A percentile compares a stretch with the other conserved stretches of the same genome.
phyloP scores from a whole-genome alignment of 1,139 yeast species.

The Candida sanyaensis region DNA sequence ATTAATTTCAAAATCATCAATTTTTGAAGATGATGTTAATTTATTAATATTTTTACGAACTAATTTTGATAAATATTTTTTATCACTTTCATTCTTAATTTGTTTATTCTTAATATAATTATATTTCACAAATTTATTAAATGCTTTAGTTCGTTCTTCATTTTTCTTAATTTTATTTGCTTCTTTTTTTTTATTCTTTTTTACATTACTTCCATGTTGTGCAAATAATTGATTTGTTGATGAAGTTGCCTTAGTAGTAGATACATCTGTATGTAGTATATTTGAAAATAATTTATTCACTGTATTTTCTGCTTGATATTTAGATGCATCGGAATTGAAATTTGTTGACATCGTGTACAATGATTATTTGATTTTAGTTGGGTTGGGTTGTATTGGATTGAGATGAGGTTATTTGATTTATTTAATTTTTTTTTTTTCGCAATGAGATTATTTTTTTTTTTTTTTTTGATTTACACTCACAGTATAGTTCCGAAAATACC shows the following conservation, averaged over 20 bases:
- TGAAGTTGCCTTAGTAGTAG: slow-evolving; percentile 8
- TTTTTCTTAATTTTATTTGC: slow-evolving; percentile 39
- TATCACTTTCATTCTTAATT: slow-evolving; percentile 45
- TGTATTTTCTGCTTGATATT: slow-evolving; percentile 37
- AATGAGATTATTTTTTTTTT: not conserved
- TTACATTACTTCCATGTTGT: slow-evolving; percentile 23
- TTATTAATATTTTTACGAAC: slow-evolving; percentile 50
- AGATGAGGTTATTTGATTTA: slow-evolving; percentile 2
- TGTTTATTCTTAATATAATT: slow-evolving; percentile 43
- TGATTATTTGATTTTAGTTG: not conserved
- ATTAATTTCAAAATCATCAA: slow-evolving; percentile 42
- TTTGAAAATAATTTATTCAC: slow-evolving; percentile 43
- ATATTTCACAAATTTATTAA: slow-evolving; percentile 53
- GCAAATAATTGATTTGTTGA: slow-evolving; percentile 1
- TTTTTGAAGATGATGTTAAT: slow-evolving; percentile 45
- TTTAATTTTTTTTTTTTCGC: slow-evolving; percentile 2
- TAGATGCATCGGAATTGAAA: slow-evolving; percentile 32
- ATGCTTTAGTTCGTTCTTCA: slow-evolving; percentile 35
- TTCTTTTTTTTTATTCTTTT: slow-evolving; percentile 25
- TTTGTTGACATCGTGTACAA: slow-evolving; percentile 20
- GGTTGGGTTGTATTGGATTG: too few relatives aligned
- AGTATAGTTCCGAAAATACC: too few relatives aligned
- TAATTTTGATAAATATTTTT: slow-evolving; percentile 48
- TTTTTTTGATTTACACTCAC: too few relatives aligned
- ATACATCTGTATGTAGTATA: slow-evolving; percentile 37